A percentile compares a stretch with the other conserved stretches of the same genome.
Evolutionary conservation across 164 flowering plant species (phyloP).

Genomic region (Litsea cubeba): DNA sequence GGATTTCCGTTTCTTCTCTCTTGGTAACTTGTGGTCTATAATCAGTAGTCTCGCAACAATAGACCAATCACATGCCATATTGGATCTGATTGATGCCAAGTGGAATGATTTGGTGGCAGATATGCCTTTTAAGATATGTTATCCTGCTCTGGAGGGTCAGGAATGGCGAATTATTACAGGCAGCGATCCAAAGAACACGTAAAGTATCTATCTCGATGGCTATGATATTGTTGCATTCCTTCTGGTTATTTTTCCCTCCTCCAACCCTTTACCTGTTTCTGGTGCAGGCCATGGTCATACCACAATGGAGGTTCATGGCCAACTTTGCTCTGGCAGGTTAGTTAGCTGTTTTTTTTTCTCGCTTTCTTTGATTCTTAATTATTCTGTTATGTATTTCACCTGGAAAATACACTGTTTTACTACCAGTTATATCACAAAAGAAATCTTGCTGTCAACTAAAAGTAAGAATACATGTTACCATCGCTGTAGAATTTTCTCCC

Average conservation of each 20-base stretch:
- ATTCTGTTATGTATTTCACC: background rate
- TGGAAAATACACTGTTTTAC: background rate
- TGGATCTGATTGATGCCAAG: constrained; percentile 80
- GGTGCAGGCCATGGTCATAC: constrained; percentile 92
- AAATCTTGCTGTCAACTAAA: background rate
- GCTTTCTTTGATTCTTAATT: background rate
- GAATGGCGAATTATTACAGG: constrained; percentile 91
- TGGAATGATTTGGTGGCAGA: constrained; percentile 77
- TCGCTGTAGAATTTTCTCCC: no score
- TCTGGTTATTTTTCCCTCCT: background rate
- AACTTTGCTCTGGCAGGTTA: constrained; percentile 93
- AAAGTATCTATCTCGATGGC: constrained; percentile 17
- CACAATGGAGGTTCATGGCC: constrained; percentile 98
- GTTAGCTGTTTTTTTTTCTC: constrained; percentile 3
- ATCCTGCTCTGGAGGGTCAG: constrained; percentile 82
- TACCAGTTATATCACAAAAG: background rate
- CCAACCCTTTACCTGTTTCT: constrained; percentile 9
- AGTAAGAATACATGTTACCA: background rate
- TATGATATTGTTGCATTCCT: background rate
- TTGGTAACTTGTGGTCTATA: constrained; percentile 87
- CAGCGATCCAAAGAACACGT: constrained; percentile 95
- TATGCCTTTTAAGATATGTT: constrained; percentile 89
- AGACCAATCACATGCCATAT: constrained; percentile 79
- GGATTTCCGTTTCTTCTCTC: constrained; percentile 93
- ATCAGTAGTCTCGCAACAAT: constrained; percentile 67